Evolutionary conservation across 2,329 filamentous ascomycete genomes (phyloP), one percentile per base, ranked within the genome.

Genomic region (Mariannaea sp.): DNA sequence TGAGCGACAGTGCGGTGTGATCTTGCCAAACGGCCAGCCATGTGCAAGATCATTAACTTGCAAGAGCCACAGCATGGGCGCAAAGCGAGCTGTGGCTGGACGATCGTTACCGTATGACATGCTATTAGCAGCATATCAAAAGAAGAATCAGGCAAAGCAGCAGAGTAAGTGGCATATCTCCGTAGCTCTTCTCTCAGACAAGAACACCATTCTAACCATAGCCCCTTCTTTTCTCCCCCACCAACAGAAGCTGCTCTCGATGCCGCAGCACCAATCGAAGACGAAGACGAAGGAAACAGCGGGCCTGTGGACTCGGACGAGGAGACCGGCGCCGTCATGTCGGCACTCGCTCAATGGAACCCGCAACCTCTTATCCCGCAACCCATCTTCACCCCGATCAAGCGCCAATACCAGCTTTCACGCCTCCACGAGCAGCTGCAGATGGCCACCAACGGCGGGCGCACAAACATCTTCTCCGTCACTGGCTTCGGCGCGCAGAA

Each of bases 101-200:
- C 82, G 92, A 56, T 94, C 89, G 38, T 75, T 96, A 55, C 92
- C 92, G 1, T 97, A 97, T 68, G 92, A 96, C 71, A 94, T 96
- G 87, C 77, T 97, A 32, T 80, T 97, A 30, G 86, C 89, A 12
- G 87, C 88, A 7, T 94, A 94, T 67, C 90, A 94, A 72, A 97
- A 97, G 81, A 97, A 97, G 80, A 99, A 99, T 66, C 94, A 97
- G 72, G 94, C 94, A 17, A 96, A 96, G 68, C 90, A 96, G 76
- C 94, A 97, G 73, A 96, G 90, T 92, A 80, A 75, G 87, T 81
- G n/a, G 36, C 32, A 48, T 13, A 32, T 19, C 5, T 9, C 30
- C 8, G 26, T 20, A n/a, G 43, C n/a, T 5, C 20, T 40, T 54
- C 54, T 19, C 55, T 27, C 24, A 7, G 24, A 19, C 61, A 63